A percentile compares a stretch with the other conserved stretches of the same genome.
Conservation (phyloP, 257 asterid genomes). For the Cinchona pubescens region DNA sequence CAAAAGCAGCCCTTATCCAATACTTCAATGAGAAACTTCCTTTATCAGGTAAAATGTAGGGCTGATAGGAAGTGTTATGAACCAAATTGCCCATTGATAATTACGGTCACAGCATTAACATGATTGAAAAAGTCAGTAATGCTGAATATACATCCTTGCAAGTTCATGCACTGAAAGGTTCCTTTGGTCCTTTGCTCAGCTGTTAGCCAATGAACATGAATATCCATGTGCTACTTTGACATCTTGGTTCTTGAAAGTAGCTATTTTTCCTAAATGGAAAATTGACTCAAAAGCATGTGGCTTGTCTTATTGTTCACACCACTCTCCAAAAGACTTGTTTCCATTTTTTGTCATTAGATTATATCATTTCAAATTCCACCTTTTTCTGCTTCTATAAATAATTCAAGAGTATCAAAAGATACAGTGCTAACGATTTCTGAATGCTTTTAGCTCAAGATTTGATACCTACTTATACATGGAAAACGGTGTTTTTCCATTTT, state of each 20-base stretch:
- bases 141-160: background rate
- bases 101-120: background rate
- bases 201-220: background rate
- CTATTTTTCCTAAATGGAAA: background rate
- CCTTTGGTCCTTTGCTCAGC: background rate
- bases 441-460: background rate
- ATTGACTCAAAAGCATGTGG: background rate
- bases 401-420: background rate
- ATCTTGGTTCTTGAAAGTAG: background rate
- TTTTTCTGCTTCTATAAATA: background rate
- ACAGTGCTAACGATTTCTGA: background rate
- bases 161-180: background rate
- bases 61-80: background rate
- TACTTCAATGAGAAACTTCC: background rate
- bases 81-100: background rate
- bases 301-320: background rate
- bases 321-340: background rate
- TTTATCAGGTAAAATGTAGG: background rate
- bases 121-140: background rate
- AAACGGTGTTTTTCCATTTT: background rate
- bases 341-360: background rate
- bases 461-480: conserved; percentile 11
- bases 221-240: background rate
- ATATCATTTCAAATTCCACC: background rate
- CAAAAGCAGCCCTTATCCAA: background rate